phyloP scores from a whole-genome alignment of 768 basidiomycete genomes.

The Tubosaeta brunneosetosa region DNA sequence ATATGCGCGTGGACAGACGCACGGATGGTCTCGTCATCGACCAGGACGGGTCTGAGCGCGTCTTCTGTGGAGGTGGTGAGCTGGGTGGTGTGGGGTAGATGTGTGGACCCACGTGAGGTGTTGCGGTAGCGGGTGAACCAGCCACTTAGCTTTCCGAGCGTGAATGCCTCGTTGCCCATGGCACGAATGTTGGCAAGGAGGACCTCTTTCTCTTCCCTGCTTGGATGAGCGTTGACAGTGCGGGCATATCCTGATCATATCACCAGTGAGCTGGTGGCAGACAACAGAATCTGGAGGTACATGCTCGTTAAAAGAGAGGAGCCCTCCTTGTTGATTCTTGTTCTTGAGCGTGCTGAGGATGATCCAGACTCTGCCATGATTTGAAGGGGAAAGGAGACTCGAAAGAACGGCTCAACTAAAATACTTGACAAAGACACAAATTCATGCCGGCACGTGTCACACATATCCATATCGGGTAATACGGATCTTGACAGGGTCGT shows the following conservation, averaged over 20 bases:
- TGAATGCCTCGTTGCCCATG: conserved; percentile 19
- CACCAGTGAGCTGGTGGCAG: neutral
- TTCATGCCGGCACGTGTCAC: conserved; percentile 2
- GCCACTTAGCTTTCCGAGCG: conserved; percentile 10
- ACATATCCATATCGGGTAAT: conserved; percentile 14
- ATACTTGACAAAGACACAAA: conserved; percentile 1
- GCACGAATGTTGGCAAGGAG: conserved; percentile 12
- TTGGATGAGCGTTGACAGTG: conserved; percentile 13
- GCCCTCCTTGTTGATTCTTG: conserved; percentile 6
- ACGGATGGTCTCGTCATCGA: conserved; percentile 27
- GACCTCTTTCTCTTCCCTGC: conserved; percentile 6
- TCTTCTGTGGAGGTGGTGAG: neutral
- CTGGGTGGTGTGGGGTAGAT: neutral
- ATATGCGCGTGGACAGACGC: conserved; percentile 5
- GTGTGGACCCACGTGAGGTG: neutral
- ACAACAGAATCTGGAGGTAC: neutral
- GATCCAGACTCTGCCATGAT: neutral
- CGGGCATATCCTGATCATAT: conserved; percentile 17
- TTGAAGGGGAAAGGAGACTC: no score
- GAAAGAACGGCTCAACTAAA: neutral
- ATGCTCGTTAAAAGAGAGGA: neutral
- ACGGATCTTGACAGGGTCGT: conserved; percentile 6
- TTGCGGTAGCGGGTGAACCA: conserved; percentile 26
- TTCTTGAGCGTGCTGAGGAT: neutral
- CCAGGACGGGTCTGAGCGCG: neutral